Conservation (phyloP, 192 early-diverging fungal species). For the Coemansia interrupta region DNA sequence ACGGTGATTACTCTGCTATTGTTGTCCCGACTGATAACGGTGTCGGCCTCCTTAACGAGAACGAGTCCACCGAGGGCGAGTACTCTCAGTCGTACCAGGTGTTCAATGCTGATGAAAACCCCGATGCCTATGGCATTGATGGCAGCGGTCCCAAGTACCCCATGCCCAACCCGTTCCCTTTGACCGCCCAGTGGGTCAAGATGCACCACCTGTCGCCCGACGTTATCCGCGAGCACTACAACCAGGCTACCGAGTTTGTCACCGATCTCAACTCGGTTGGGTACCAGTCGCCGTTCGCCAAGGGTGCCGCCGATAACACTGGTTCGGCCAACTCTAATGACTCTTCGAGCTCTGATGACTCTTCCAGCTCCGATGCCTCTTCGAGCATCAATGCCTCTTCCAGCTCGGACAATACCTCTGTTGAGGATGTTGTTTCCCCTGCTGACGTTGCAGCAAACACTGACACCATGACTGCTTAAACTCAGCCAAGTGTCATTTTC, state of each 20-base stretch:
- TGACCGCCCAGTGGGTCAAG: conserved; percentile 22
- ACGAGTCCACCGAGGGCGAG: not conserved
- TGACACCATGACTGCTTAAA: no score
- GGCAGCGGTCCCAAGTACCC: conserved; percentile 32
- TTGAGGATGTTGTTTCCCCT: no score
- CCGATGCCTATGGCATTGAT: conserved; percentile 12
- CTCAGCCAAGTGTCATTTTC: not conserved
- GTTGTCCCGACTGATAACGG: conserved; percentile 14
- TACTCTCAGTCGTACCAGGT: conserved; percentile 24
- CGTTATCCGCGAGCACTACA: conserved; percentile 41
- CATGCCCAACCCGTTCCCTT: conserved; percentile 47
- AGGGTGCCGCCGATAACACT: conserved; percentile 14
- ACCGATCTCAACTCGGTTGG: conserved; percentile 36
- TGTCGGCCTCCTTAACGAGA: not conserved
- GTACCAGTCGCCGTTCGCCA: conserved; percentile 50
- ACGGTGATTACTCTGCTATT: conserved; percentile 14
- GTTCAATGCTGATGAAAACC: conserved; percentile 5
- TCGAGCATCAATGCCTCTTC: not conserved
- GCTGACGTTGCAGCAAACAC: no score
- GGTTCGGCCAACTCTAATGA: not conserved
- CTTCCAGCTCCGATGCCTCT: not conserved
- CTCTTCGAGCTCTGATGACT: not conserved
- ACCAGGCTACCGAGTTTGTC: conserved; percentile 37
- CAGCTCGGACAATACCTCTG: not conserved
- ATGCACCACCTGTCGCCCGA: conserved; percentile 40